phyloP scores from a whole-genome alignment of 306 rosid species.

The Prunus persica region Prunus_persica_NCBIv2 NC_034009.1:25528501-25529000 shows the following conservation, averaged over 20 bases:
- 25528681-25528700: conserved; percentile 25
- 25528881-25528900: too few species aligned
- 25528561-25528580: conserved; percentile 61
- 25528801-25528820: conserved; percentile 63
- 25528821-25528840: conserved; percentile 49
- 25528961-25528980: too few species aligned
- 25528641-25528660: too few species aligned
- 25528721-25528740: conserved; percentile 73
- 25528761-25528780: conserved; percentile 73
- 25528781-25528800: conserved; percentile 72
- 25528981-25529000: too few species aligned
- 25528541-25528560: too few species aligned
- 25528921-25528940: too few species aligned
- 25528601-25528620: conserved; percentile 16
- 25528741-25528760: conserved; percentile 83
- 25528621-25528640: background rate
- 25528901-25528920: too few species aligned
- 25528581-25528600: conserved; percentile 81
- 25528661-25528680: background rate
- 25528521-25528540: conserved; percentile 47
- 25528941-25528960: too few species aligned
- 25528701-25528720: conserved; percentile 65
- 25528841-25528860: too few species aligned
- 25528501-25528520: conserved; percentile 65
- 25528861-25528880: too few species aligned